Base-by-base conservation (phyloP, 805 yeast species). In the Candida ovalis region DNA sequence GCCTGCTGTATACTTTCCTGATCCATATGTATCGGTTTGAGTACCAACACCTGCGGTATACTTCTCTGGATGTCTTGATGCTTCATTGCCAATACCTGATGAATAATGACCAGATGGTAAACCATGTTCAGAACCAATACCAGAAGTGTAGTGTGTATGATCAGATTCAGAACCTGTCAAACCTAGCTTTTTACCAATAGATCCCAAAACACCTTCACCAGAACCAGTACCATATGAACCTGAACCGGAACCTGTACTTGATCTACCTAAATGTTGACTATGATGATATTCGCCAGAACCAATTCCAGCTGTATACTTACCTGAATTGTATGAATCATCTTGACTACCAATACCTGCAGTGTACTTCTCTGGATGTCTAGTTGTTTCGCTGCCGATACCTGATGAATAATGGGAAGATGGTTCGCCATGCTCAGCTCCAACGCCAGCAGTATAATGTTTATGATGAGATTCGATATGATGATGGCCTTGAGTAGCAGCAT, bases 181-280 rank as follows among this genome's bases (percentile, higher is more conserved):
- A 6, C 10, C 28, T 25, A 7, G 9, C 28, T 25, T 25, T 7
- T 25, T n/a, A 8, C 37, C 37, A 17, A 13, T 8, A 33, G 21
- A 7, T n/a, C 21, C 22, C 6, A 5, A 18, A n/a, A 18, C 15
- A 18, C 23, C 37, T 8, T 4, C 22, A 17, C 55, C 55, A 8
- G 53, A 53, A 8, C 55, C 58, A 18, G 57, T 22, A 17, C 42
- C 51, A 24, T n/a, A n/a, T n/a, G 22, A 42, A 23, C 40, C 48
- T 18, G 45, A 44, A 15, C 55, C 57, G 3, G 49, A 51, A 7
- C 51, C 50, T 4, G 52, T 45, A 15, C 40, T 53, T 19, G 50
- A 50, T 22, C 45, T 43, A 3, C n/a, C n/a, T n/a, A 51, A 51
- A 25, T 53, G 45, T 27, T 54, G 40, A 25, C 53, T 50, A 21